A percentile compares a stretch with the other conserved stretches of the same genome.
Conservation (phyloP, 1,139 yeast genomes). For the Debaryomyces nepalensis region DNA sequence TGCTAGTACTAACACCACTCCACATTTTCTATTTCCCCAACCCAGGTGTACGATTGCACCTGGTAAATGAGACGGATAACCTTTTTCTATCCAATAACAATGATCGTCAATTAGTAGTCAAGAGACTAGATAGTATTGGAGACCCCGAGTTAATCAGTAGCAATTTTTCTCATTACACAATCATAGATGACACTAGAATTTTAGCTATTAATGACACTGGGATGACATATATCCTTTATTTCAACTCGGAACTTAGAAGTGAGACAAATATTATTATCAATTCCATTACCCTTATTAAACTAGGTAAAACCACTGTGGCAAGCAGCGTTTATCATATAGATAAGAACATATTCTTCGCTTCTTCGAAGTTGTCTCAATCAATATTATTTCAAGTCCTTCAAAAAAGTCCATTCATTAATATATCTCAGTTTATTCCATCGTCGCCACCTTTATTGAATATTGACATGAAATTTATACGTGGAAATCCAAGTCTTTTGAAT, state of each 20-base stretch:
- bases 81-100: slow-evolving; percentile 17
- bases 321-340: slow-evolving; percentile 33
- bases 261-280: slow-evolving; percentile 18
- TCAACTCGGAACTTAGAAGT: slow-evolving; percentile 20
- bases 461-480: slow-evolving; percentile 14
- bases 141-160: slow-evolving; percentile 3
- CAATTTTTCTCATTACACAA: slow-evolving; percentile 15
- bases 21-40: slow-evolving; percentile 40
- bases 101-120: slow-evolving; percentile 20
- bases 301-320: slow-evolving; percentile 39
- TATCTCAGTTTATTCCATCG: slow-evolving; percentile 28
- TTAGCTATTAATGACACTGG: slow-evolving; percentile 40
- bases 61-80: slow-evolving; percentile 17
- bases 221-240: slow-evolving; percentile 31
- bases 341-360: slow-evolving; percentile 36
- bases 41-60: slow-evolving; percentile 20
- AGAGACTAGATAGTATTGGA: slow-evolving; percentile 14
- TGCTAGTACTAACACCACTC: slow-evolving; percentile 34
- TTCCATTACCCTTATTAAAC: slow-evolving; percentile 29
- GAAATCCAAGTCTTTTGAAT: slow-evolving; percentile 23
- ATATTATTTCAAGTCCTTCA: slow-evolving; percentile 36
- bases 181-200: slow-evolving; percentile 33
- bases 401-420: slow-evolving; percentile 32
- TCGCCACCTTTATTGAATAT: slow-evolving; percentile 45
- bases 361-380: slow-evolving; percentile 40